Evolutionary conservation across 768 basidiomycete species (phyloP), one percentile per base, ranked within the genome.

Genomic region (Tricholoma sp.): DNA sequence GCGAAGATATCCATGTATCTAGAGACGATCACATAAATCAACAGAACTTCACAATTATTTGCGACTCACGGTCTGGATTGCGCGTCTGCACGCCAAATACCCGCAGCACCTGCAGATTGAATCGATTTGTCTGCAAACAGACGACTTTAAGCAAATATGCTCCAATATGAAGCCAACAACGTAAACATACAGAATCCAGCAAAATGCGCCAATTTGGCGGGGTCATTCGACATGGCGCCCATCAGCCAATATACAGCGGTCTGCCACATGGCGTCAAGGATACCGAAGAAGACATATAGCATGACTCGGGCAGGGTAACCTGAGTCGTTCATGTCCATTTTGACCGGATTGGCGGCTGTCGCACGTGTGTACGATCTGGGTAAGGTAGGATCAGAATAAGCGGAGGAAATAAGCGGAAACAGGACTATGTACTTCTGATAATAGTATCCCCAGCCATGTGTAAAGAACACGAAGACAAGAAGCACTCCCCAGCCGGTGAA

Each of bases 241-340:
- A 53, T 86, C 62, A 89, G 74, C 88, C 88, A 90, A 67, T 91
- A 90, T 5, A 85, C 83, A 0, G 83, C 83, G 1, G 88, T 91
- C 67, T 93, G 91, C 88, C 90, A 93, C 82, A 89, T 86, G 1
- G 90, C 77, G 59, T 93, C 91, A 57, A 91, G 76, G 10, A 92
- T 65, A 28, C 89, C 88, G 59, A 83, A 88, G 70, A 85, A 81
- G 59, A 89, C 80, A 69, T 85, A 91, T 5, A 92, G 69, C 70
- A 78, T 78, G 6, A 85, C 72, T 51, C 77, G 77, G 44, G 75
- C 80, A 9, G 77, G 69, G 64, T 88, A 93, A 1, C 69, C 70
- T 1, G 68, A 59, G 60, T 85, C 81, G 53, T 66, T 70, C 50
- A 89, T 81, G 66, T 90, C 88, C 63, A 89, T 80, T 61, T 81